Conservation (phyloP, 768 basidiomycete genomes). For the Clitopilus hobsonii region DNA sequence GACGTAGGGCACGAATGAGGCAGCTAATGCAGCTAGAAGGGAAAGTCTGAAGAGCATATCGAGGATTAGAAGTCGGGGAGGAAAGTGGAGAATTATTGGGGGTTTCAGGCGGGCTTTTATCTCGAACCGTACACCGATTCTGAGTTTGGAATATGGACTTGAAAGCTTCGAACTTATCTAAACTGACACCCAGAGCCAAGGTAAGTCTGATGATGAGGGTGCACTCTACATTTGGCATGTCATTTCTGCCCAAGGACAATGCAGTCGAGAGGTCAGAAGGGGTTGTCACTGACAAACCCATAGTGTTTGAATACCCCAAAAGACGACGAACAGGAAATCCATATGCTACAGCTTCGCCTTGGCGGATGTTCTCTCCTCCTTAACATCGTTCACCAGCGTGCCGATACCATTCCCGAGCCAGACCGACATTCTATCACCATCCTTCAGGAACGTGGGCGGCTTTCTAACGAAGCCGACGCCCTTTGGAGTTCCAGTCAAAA, state of each 20-base stretch:
- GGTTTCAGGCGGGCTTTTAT: too few relatives aligned
- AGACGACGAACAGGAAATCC: too few relatives aligned
- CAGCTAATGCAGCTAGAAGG: too few relatives aligned
- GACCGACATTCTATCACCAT: conserved; percentile 67
- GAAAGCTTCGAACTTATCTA: too few relatives aligned
- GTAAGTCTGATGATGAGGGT: not conserved
- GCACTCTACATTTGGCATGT: too few relatives aligned
- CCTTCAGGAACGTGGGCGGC: conserved; percentile 64
- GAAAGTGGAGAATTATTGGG: not conserved
- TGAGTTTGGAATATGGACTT: too few relatives aligned
- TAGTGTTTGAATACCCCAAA: too few relatives aligned
- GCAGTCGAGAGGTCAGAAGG: too few relatives aligned
- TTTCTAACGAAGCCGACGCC: conserved; percentile 78
- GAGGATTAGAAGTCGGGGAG: not conserved
- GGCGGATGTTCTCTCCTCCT: conserved; percentile 47
- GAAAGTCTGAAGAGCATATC: not conserved
- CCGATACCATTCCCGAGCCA: conserved; percentile 75
- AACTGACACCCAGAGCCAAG: not conserved
- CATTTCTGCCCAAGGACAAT: too few relatives aligned
- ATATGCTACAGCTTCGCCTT: not conserved
- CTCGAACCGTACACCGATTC: too few relatives aligned
- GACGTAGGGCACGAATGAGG: too few relatives aligned
- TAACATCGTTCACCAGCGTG: conserved; percentile 72
- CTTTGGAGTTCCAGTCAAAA: conserved; percentile 79
- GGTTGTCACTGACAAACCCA: too few relatives aligned